These are phyloP conservation scores for Allium fistulosum DNA, from an alignment of 106 monocot species.

Conservation along the genomic window DNA sequence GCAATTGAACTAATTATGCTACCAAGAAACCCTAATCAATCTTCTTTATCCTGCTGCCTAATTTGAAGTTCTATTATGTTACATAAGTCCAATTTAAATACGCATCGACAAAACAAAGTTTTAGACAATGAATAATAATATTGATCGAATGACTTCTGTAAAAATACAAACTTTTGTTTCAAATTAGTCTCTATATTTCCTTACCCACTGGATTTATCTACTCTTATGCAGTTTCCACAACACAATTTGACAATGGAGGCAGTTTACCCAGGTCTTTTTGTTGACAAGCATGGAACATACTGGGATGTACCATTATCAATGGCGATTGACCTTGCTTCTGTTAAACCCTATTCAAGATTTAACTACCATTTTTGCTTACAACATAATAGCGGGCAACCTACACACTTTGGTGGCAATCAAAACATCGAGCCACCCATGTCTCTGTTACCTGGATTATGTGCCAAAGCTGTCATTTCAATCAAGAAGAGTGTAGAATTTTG, in stretches of 20 bases:
- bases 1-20: not conserved
- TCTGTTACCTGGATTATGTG: slow-evolving; percentile 81
- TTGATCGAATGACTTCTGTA: too few relatives aligned
- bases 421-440: slow-evolving; percentile 32
- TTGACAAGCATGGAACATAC: slow-evolving; percentile 67
- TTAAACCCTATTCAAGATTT: slow-evolving; percentile 45
- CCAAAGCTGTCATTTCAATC: slow-evolving; percentile 66
- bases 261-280: slow-evolving; percentile 76
- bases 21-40: not conserved
- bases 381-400: slow-evolving; percentile 76
- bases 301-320: slow-evolving; percentile 90
- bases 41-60: too few relatives aligned
- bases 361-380: slow-evolving; percentile 82
- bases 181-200: not conserved
- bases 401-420: slow-evolving; percentile 38
- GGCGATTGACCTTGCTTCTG: slow-evolving; percentile 69
- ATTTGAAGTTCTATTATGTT: not conserved
- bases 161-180: too few relatives aligned
- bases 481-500: slow-evolving; percentile 68
- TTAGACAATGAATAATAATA: too few relatives aligned
- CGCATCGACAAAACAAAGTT: too few relatives aligned
- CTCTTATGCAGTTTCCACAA: slow-evolving; percentile 48
- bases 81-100: not conserved
- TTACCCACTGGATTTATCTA: not conserved
- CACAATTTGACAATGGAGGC: slow-evolving; percentile 80